A percentile compares a stretch with the other conserved stretches of the same genome.
Evolutionary conservation across 2,329 filamentous ascomycete genomes (phyloP).

Genomic region (Botrytis tulipae): DNA sequence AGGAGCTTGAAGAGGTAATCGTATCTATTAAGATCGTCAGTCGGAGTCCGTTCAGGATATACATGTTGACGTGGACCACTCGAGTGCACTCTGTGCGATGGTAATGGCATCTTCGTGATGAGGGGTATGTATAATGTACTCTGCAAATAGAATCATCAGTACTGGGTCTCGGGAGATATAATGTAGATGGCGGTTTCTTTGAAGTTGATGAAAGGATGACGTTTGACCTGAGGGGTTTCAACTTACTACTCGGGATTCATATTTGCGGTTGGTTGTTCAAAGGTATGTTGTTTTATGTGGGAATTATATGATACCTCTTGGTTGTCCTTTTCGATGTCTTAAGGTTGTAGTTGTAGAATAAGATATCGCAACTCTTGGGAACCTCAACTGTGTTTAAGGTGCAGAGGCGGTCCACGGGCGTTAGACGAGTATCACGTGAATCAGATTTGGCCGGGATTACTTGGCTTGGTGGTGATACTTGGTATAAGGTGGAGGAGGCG

Average conservation of each 20-base stretch:
- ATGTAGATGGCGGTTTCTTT: conserved; percentile 21
- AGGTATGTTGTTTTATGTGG: neutral
- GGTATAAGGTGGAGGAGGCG: neutral
- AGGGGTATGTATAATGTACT: conserved; percentile 4
- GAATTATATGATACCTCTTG: conserved; percentile 8
- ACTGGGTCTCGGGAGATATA: neutral
- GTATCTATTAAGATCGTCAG: conserved; percentile 66
- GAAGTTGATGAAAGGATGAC: conserved; percentile 20
- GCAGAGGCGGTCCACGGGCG: conserved; percentile 21
- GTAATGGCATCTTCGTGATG: conserved; percentile 5
- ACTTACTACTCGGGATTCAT: conserved; percentile 95
- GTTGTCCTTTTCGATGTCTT: conserved; percentile 15
- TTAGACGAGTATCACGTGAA: conserved; percentile 22
- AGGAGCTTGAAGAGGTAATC: conserved; percentile 99
- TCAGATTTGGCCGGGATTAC: neutral
- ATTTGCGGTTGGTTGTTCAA: conserved; percentile 42
- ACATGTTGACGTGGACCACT: conserved; percentile 21
- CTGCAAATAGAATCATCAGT: conserved; percentile 16
- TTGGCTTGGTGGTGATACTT: neutral
- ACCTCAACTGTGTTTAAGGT: conserved; percentile 23
- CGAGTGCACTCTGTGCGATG: neutral
- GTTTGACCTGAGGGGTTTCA: conserved; percentile 17
- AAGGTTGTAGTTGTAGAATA: conserved; percentile 14
- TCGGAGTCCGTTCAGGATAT: conserved; percentile 11
- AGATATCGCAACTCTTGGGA: conserved; percentile 15